Percentiles rank a stretch among this genome's conserved stretches.
Conservation (phyloP, 1,284 basidiomycete species). For the Tilletia walkeri region DNA sequence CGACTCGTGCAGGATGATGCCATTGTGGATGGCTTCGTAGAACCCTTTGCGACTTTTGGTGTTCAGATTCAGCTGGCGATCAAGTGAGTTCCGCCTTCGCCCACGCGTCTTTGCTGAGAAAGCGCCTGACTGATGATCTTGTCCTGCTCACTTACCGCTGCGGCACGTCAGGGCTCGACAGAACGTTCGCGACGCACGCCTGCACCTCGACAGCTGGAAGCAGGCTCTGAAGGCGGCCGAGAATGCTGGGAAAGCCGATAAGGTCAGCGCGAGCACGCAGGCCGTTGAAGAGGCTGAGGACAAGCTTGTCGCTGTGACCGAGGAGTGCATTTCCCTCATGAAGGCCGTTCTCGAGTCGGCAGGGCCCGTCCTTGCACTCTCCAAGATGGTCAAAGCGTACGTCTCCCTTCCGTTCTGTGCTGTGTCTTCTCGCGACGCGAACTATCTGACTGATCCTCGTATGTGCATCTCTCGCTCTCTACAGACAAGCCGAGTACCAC, state of each 20-base stretch:
- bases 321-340: slow-evolving; percentile 96
- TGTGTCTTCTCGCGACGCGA: neutral
- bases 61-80: slow-evolving; percentile 50
- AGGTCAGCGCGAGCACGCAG: slow-evolving; percentile 19
- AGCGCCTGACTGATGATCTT: too few species aligned
- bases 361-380: slow-evolving; percentile 89
- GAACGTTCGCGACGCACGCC: slow-evolving; percentile 48
- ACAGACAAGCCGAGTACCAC: slow-evolving; percentile 72
- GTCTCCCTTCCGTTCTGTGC: slow-evolving; percentile 49
- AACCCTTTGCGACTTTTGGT: slow-evolving; percentile 68
- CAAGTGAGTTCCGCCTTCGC: slow-evolving; percentile 27
- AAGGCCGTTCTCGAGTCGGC: slow-evolving; percentile 96
- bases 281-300: slow-evolving; percentile 56
- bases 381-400: slow-evolving; percentile 85
- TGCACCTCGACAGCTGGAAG: slow-evolving; percentile 53
- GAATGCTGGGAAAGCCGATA: slow-evolving; percentile 29
- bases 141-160: neutral
- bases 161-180: slow-evolving; percentile 38
- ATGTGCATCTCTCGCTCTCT: neutral
- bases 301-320: slow-evolving; percentile 85
- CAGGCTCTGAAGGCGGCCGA: slow-evolving; percentile 49
- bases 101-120: neutral
- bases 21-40: slow-evolving; percentile 73
- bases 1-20: slow-evolving; percentile 77
- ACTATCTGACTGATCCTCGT: neutral